phyloP scores from a whole-genome alignment of 169 alveolate genomes.

The Prorocentrum cordatum region DNA sequence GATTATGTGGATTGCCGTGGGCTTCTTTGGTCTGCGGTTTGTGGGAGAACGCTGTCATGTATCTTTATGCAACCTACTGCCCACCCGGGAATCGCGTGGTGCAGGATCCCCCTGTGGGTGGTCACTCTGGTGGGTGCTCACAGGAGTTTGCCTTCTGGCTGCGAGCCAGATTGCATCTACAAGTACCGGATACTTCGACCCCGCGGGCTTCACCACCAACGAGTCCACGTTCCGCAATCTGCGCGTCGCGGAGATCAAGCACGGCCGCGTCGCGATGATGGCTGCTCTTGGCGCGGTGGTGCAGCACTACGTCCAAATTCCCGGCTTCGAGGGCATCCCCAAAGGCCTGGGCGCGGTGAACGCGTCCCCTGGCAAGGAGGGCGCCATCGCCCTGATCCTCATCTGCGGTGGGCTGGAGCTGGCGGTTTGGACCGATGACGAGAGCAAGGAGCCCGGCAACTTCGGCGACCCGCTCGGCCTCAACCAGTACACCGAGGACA shows the following conservation, averaged over 20 bases:
- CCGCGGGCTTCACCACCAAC: too few relatives aligned
- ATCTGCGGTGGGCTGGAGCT: background rate
- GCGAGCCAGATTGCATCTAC: too few relatives aligned
- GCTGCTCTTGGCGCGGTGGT: background rate
- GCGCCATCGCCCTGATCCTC: slow-evolving; percentile 1
- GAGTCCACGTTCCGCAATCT: background rate
- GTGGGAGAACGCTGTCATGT: too few relatives aligned
- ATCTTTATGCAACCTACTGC: too few relatives aligned
- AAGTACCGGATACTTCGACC: background rate
- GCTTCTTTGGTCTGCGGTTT: too few relatives aligned
- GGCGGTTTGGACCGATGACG: background rate
- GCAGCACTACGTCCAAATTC: slow-evolving; percentile 16
- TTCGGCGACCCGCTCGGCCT: slow-evolving; percentile 28
- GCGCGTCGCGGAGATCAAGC: slow-evolving; percentile 10
- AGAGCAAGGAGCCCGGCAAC: slow-evolving; percentile 24
- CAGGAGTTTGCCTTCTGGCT: too few relatives aligned
- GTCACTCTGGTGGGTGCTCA: too few relatives aligned
- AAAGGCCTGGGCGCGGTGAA: slow-evolving; percentile 8
- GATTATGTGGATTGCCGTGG: too few relatives aligned
- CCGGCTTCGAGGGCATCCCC: slow-evolving; percentile 12
- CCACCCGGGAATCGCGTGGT: too few relatives aligned
- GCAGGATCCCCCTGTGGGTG: too few relatives aligned
- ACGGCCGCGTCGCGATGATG: slow-evolving; percentile 5
- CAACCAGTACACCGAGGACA: slow-evolving; percentile 27
- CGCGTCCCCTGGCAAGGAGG: slow-evolving; percentile 18